These are phyloP conservation scores for Nephelium lappaceum DNA, from an alignment of 345 rosid species.

Conservation along the genomic window DNA sequence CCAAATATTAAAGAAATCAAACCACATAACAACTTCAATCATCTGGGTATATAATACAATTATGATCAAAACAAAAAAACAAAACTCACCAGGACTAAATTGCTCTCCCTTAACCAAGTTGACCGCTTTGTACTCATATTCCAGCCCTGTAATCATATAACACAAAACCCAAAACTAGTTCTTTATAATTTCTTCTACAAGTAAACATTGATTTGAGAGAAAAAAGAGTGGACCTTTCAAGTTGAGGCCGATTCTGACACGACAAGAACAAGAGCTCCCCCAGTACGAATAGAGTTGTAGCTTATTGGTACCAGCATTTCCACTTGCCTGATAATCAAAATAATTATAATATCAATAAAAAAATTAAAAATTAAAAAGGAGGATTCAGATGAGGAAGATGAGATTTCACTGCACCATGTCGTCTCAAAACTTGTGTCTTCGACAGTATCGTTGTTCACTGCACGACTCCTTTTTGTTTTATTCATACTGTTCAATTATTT, in stretches of 20 bases:
- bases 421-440: too few relatives aligned
- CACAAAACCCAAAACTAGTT: neutral
- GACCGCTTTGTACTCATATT: slow-evolving; percentile 67
- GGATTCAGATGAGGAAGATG: neutral
- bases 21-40: neutral
- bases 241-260: slow-evolving; percentile 79
- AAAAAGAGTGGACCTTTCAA: slow-evolving; percentile 57
- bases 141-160: slow-evolving; percentile 44
- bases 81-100: slow-evolving; percentile 50
- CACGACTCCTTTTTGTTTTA: too few relatives aligned
- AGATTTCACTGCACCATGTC: neutral
- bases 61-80: neutral
- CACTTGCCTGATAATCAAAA: neutral
- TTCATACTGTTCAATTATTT: too few relatives aligned
- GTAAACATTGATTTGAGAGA: too few relatives aligned
- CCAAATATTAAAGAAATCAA: neutral
- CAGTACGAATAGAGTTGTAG: slow-evolving; percentile 66
- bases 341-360: neutral
- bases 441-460: too few relatives aligned
- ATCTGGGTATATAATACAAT: neutral
- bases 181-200: neutral
- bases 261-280: slow-evolving; percentile 74
- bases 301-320: slow-evolving; percentile 13
- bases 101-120: slow-evolving; percentile 65
- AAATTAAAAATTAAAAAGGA: too few relatives aligned